Conservation (phyloP, 768 basidiomycete genomes). For the Suillus lakei region DNA sequence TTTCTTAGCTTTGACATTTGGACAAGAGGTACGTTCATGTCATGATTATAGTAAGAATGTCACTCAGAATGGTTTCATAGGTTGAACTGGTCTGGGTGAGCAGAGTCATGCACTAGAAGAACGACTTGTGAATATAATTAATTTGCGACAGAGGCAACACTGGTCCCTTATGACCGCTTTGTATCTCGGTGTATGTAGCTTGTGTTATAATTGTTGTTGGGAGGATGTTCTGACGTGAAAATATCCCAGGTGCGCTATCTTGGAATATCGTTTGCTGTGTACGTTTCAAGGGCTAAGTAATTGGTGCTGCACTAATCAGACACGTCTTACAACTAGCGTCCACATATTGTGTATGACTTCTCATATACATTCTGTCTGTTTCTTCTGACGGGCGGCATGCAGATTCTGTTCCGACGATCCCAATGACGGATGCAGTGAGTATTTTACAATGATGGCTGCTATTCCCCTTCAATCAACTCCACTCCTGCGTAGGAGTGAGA, state of each 20-base stretch:
- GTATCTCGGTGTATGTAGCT: background rate
- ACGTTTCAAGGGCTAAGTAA: background rate
- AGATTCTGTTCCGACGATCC: background rate
- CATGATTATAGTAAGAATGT: background rate
- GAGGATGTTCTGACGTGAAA: background rate
- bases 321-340: background rate
- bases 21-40: background rate
- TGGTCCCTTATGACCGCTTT: background rate
- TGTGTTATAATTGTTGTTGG: background rate
- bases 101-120: background rate
- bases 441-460: background rate
- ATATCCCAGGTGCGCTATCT: background rate
- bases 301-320: background rate
- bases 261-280: background rate
- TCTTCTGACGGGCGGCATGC: background rate
- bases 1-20: background rate
- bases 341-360: background rate
- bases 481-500: background rate
- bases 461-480: background rate
- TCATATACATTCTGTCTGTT: background rate
- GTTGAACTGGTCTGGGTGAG: background rate
- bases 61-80: background rate
- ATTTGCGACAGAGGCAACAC: background rate
- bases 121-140: background rate
- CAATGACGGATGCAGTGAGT: background rate